Evolutionary conservation across 2,329 filamentous ascomycete species (phyloP).

Genomic region (Hypoxylon sp.): DNA sequence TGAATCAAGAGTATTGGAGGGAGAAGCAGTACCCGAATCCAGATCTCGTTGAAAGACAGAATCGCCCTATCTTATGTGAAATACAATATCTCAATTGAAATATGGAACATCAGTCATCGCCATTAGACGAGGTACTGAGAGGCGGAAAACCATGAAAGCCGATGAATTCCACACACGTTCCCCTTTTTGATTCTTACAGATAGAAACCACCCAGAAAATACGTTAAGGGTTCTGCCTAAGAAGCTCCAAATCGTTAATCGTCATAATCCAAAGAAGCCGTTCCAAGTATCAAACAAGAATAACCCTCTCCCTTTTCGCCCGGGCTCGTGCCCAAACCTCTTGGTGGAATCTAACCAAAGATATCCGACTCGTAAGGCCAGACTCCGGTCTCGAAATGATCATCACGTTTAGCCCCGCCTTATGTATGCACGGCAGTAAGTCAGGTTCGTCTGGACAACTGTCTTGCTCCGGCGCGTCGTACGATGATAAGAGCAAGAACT

Average conservation of each 20-base stretch:
- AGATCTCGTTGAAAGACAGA: too few relatives aligned
- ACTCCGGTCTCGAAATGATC: background rate
- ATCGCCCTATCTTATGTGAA: too few relatives aligned
- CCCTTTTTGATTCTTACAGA: background rate
- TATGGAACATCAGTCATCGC: background rate
- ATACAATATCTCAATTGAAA: background rate
- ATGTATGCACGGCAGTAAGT: background rate
- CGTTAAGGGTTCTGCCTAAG: background rate
- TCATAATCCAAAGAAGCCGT: background rate
- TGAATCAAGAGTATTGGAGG: too few relatives aligned
- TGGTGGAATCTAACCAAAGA: background rate
- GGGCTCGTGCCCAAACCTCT: background rate
- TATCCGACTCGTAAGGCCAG: background rate
- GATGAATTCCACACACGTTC: background rate
- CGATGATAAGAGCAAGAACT: background rate
- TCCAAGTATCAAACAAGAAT: background rate
- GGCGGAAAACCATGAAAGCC: background rate
- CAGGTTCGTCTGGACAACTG: background rate
- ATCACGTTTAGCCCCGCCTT: background rate
- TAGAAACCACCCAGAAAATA: background rate
- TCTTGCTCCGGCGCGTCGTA: background rate
- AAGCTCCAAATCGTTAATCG: background rate
- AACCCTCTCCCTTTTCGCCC: background rate
- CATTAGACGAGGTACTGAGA: background rate
- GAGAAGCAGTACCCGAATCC: too few relatives aligned